Evolutionary conservation across 495 filamentous ascomycete species (phyloP), one percentile per base, ranked within the genome.

Genomic region (Penicillium parvum): DNA sequence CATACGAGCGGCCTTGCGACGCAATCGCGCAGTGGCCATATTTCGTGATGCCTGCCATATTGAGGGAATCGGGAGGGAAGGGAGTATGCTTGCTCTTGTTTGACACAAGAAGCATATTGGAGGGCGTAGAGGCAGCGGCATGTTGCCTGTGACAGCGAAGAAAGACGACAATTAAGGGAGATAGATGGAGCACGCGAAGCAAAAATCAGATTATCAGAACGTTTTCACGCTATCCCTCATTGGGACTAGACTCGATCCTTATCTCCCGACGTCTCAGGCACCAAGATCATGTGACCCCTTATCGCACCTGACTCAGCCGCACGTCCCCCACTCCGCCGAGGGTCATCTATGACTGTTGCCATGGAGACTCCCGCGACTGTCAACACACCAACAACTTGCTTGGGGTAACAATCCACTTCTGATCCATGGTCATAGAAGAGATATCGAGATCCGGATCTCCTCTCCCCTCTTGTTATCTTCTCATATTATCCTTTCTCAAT

Each of bases 1-100:
- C 81, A 91, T 88, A 49, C 89, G 83, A 34, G 87, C 79, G 5
- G 85, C 85, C 28, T 52, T 65, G 32, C 64, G 66, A 27, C 61
- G 62, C 23, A 58, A 51, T 43, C 66, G 64, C 21, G 48, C 51
- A 12, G 68, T 66, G n/a, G 63, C 68, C 50, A 72, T 63, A 15
- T 56, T 54, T 41, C 73, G 65, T 11, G 53, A 45, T 14, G 63
- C 53, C 44, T 66, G 68, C 58, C 60, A 65, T 64, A 52, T 49
- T 11, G 55, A 38, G 8, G 49, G 37, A 10, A 58, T 21, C 0
- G 48, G 11, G 5, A 48, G 49, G 11, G 50, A 40, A 15, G 42
- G 20, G 17, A 47, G n/a, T 9, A 59, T 12, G 2, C 55, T 36
- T 12, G 55, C 30, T 45, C 61, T 60, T 38, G 61, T 60, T 41